Base-by-base conservation (phyloP, 345 rosid species). In the Citrus cavaleriei region DNA sequence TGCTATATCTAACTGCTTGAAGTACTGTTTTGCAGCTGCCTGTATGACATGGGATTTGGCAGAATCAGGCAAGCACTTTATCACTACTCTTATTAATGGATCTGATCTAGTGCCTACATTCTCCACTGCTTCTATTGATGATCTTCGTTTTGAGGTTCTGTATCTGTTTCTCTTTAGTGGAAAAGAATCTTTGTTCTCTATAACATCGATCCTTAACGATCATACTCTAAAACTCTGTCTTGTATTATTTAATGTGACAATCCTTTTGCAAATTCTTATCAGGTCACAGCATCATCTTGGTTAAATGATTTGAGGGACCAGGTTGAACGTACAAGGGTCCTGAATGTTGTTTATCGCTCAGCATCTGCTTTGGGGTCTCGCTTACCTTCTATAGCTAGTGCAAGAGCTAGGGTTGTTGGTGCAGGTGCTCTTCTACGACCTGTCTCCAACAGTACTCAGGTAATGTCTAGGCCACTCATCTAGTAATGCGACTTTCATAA, bases 21-120 rank as follows among this genome's bases (percentile, higher is more conserved):
- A 59, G 66, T 73, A 80, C 60, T 72, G 68, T 78, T 19, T 72
- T 77, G 89, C 92, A 96, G 99, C 98, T 83, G 99, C 99, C 28
- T 97, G 98, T 82, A 91, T 97, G 98, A 97, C 99, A 40, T 97
- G 97, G 98, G 98, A 97, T 68, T 88, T 97, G 85, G 99, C 99
- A 69, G 99, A 96, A 83, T 96, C 99, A 61, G 99, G 99, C 78
- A 97, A 92, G 86, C 91, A 89, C 73, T 97, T 94, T 82, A 88
- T 91, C 68, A 88, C 95, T 32, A 91, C 97, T 30, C 81, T 92
- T 61, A 83, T 97, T 61, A 94, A 97, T 81, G 99, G 99, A 67
- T 94, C 97, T 54, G 99, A 97, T 88, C 80, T 94, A 73, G 99
- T 97, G 77, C 98, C 99, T 68, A 92, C 98, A 70, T 97, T 93